Evolutionary conservation across 139 green algal genomes (phyloP).

Genomic region (Ostreobium quekettii): DNA sequence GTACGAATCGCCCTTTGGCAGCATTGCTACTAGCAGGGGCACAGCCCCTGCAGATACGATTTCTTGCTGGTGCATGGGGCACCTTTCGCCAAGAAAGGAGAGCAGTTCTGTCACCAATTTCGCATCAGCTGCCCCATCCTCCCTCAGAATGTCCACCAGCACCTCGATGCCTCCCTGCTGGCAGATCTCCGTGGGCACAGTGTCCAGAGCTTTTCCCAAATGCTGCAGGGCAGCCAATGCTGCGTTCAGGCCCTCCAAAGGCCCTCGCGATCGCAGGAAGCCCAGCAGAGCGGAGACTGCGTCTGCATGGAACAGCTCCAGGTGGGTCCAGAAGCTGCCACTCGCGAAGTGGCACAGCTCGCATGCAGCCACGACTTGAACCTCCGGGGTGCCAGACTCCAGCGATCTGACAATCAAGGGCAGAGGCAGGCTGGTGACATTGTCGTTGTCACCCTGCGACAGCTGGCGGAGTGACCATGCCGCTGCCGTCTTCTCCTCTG

Average conservation of each 20-base stretch:
- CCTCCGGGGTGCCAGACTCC: neutral
- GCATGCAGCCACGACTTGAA: conserved; percentile 8
- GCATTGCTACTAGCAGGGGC: conserved; percentile 1
- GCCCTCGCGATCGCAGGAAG: neutral
- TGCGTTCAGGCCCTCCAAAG: conserved; percentile 3
- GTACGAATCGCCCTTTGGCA: neutral
- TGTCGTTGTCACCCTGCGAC: neutral
- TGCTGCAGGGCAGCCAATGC: neutral
- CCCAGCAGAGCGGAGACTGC: neutral
- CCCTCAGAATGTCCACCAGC: neutral
- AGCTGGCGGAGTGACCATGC: neutral
- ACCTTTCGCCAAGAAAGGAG: conserved; percentile 9
- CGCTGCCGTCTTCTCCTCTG: conserved; percentile 5
- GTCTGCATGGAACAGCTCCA: conserved; percentile 6
- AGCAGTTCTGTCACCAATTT: conserved; percentile 4
- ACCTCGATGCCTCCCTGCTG: conserved; percentile 8
- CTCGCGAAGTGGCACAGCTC: conserved; percentile 7
- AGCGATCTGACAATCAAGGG: conserved; percentile 10
- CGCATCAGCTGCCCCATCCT: neutral
- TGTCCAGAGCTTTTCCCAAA: neutral
- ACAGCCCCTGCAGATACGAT: conserved; percentile 4
- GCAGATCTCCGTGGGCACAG: neutral
- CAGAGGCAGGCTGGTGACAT: neutral
- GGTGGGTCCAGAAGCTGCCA: neutral
- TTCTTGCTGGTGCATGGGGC: conserved; percentile 12